phyloP scores from a whole-genome alignment of 768 basidiomycete species.

The Stropharia rugosoannulata region DNA sequence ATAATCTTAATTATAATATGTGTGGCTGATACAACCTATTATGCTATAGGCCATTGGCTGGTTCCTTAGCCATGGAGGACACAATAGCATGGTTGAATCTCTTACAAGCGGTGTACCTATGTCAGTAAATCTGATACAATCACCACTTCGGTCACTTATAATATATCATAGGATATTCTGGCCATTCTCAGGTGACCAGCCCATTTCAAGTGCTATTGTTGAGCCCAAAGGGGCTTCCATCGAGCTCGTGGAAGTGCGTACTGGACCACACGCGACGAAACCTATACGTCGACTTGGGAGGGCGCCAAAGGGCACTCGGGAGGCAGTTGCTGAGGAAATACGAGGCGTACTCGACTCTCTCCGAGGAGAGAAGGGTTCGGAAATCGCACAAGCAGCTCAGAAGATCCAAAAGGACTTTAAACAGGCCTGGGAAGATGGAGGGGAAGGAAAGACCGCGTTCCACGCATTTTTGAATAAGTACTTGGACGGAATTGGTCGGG shows the following conservation, averaged over 20 bases:
- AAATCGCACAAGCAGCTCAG: slow-evolving; percentile 2
- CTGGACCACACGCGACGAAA: slow-evolving; percentile 9
- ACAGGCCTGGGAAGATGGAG: slow-evolving; percentile 3
- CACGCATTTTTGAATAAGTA: slow-evolving; percentile 2
- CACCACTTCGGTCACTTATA: background rate
- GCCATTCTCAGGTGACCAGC: slow-evolving; percentile 9
- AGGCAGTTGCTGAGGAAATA: slow-evolving; percentile 14
- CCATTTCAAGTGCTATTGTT: background rate
- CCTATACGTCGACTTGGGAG: slow-evolving; percentile 6
- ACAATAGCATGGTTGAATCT: slow-evolving; percentile 4
- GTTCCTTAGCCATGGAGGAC: slow-evolving; percentile 11
- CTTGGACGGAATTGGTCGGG: background rate
- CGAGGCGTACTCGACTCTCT: background rate
- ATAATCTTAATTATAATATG: background rate
- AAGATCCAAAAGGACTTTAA: background rate
- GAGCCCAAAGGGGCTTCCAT: slow-evolving; percentile 7
- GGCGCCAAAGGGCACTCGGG: slow-evolving; percentile 9
- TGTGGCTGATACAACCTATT: background rate
- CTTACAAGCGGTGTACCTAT: slow-evolving; percentile 7
- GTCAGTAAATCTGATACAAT: background rate
- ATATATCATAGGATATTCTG: background rate
- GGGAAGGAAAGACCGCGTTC: background rate
- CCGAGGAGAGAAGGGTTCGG: background rate
- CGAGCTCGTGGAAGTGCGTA: slow-evolving; percentile 16
- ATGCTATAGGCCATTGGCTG: slow-evolving; percentile 10